These are phyloP conservation scores for Fusarium sp. DNA, from an alignment of 2,329 filamentous ascomycete species.

Conservation along the genomic window DNA sequence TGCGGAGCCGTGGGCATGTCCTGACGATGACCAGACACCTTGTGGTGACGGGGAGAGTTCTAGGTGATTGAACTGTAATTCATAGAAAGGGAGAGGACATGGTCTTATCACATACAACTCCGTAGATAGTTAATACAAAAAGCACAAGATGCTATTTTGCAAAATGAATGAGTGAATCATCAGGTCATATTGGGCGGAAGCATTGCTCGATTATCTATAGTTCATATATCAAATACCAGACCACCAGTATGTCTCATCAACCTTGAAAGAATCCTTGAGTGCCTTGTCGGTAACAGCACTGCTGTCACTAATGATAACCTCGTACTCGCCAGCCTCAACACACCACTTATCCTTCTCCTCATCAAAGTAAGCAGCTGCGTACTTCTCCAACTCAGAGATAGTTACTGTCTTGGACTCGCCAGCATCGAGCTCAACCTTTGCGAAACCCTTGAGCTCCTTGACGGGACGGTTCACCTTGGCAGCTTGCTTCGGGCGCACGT, in stretches of 20 bases:
- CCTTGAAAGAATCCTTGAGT: slow-evolving; percentile 65
- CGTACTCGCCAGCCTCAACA: slow-evolving; percentile 73
- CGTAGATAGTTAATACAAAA: background rate
- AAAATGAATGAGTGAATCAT: background rate
- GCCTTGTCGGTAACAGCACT: slow-evolving; percentile 62
- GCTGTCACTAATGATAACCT: slow-evolving; percentile 69
- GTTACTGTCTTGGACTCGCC: slow-evolving; percentile 68
- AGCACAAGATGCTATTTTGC: background rate
- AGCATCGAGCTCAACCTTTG: slow-evolving; percentile 71
- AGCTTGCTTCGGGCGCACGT: slow-evolving; percentile 63
- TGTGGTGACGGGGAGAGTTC: background rate
- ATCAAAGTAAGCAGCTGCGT: slow-evolving; percentile 77
- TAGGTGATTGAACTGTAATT: background rate
- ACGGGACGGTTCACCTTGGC: slow-evolving; percentile 66
- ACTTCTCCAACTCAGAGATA: slow-evolving; percentile 71
- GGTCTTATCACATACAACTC: background rate
- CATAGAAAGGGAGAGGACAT: background rate
- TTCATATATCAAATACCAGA: slow-evolving; percentile 59
- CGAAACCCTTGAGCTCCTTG: slow-evolving; percentile 74
- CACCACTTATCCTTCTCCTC: slow-evolving; percentile 75
- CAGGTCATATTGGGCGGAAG: background rate
- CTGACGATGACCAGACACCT: background rate
- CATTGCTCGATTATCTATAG: background rate
- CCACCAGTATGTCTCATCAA: slow-evolving; percentile 75
- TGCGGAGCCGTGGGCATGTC: slow-evolving; percentile 31